Evolutionary conservation across 225 moss, liverwort and hornwort species (phyloP).

Genomic region (Pleurozium schreberi): DNA sequence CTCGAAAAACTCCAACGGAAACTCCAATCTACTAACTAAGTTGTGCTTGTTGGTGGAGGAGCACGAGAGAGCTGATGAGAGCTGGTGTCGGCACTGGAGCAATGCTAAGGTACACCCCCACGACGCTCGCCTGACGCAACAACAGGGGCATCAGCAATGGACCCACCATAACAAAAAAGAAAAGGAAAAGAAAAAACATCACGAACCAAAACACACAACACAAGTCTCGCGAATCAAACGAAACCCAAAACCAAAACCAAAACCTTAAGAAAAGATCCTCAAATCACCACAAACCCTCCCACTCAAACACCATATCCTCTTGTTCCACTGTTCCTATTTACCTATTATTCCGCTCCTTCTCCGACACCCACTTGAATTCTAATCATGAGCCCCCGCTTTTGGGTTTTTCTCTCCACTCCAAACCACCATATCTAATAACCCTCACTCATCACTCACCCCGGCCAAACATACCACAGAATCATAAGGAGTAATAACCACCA

Average conservation of each 20-base stretch:
- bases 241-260: background rate
- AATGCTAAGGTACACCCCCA: background rate
- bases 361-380: slow-evolving; percentile 4
- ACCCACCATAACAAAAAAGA: background rate
- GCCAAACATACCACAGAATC: background rate
- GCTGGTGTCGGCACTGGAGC: slow-evolving; percentile 11
- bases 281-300: background rate
- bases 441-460: background rate
- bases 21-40: background rate
- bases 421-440: background rate
- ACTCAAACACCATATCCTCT: slow-evolving; percentile 17
- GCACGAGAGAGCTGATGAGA: background rate
- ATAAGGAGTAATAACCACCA: background rate
- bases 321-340: background rate
- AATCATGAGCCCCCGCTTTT: background rate
- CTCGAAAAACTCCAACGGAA: background rate
- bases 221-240: background rate
- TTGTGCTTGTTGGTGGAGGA: background rate
- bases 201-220: background rate
- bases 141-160: background rate
- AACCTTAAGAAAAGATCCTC: background rate
- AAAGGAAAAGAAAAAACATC: background rate
- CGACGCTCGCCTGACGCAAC: slow-evolving; percentile 21
- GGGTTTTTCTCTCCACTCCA: background rate
- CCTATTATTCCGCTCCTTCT: background rate